phyloP scores from a whole-genome alignment of 768 basidiomycete species.

The Lactifluus echinatus region DNA sequence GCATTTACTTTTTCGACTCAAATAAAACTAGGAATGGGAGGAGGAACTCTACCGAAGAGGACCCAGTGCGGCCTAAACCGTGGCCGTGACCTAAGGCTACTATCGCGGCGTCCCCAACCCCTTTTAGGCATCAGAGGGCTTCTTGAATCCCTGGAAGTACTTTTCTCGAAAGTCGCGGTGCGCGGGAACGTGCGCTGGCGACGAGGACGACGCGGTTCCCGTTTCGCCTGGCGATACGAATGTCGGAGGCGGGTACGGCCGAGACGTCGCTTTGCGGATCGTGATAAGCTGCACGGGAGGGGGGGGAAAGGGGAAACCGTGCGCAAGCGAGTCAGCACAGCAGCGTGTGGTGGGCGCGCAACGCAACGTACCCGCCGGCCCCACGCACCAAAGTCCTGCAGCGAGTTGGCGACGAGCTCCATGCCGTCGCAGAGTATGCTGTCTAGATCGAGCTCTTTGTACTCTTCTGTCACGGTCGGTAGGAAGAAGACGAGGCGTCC shows the following conservation, averaged over 20 bases:
- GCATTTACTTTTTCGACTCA: too few species aligned
- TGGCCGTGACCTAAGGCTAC: too few species aligned
- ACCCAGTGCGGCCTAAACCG: too few species aligned
- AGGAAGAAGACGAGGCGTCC: slow-evolving; percentile 95
- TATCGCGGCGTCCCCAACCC: too few species aligned
- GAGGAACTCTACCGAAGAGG: too few species aligned
- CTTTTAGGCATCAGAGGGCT: slow-evolving; percentile 20
- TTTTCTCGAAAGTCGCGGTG: slow-evolving; percentile 86
- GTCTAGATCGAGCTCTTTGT: slow-evolving; percentile 78
- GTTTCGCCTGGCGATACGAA: slow-evolving; percentile 33
- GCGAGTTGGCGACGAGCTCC: slow-evolving; percentile 78
- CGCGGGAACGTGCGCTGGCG: slow-evolving; percentile 51
- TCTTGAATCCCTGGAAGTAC: slow-evolving; percentile 78
- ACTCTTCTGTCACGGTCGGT: slow-evolving; percentile 86
- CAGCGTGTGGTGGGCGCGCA: too few species aligned
- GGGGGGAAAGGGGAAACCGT: too few species aligned
- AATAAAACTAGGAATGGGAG: neutral
- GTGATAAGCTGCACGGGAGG: slow-evolving; percentile 96
- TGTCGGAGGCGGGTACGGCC: slow-evolving; percentile 41
- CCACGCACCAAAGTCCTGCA: slow-evolving; percentile 95
- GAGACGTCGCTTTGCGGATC: slow-evolving; percentile 57
- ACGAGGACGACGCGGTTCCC: neutral
- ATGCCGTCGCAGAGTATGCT: slow-evolving; percentile 77
- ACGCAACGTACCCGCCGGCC: slow-evolving; percentile 64
- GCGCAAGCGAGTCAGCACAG: too few species aligned